Evolutionary conservation across 2,329 filamentous ascomycete genomes (phyloP).

Genomic region (Dothidotthia symphoricarpi): DNA sequence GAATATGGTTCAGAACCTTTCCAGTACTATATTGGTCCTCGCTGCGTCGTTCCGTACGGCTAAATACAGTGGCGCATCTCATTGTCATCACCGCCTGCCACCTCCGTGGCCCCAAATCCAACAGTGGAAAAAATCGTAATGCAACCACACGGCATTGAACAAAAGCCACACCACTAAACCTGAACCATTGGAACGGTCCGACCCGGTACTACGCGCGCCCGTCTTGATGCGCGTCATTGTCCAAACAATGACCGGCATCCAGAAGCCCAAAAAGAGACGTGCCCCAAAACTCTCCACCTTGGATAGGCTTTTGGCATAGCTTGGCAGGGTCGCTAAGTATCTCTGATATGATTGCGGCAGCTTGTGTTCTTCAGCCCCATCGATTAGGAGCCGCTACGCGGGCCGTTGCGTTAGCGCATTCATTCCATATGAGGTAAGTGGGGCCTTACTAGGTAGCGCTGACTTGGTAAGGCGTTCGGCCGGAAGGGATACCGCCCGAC

Average conservation of each 20-base stretch:
- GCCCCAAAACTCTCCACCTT: neutral
- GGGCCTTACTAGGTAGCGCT: too few species aligned
- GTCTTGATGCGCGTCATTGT: too few species aligned
- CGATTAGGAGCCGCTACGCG: too few species aligned
- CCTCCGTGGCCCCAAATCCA: neutral
- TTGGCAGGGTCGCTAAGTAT: neutral
- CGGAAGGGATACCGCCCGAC: too few species aligned
- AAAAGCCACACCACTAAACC: neutral
- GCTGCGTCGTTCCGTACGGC: too few species aligned
- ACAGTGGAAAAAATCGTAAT: neutral
- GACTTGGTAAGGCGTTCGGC: too few species aligned
- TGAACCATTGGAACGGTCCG: neutral
- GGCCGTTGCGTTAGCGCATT: too few species aligned
- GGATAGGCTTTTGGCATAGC: neutral
- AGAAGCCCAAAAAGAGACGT: neutral
- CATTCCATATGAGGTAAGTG: too few species aligned
- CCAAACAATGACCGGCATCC: neutral
- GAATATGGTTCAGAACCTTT: too few species aligned
- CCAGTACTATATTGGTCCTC: too few species aligned
- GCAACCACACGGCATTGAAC: neutral
- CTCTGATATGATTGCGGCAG: neutral
- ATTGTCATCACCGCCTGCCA: too few species aligned
- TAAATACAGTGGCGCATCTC: too few species aligned
- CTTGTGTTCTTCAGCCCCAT: neutral
- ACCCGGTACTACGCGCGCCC: neutral